Evolutionary conservation across 2,329 filamentous ascomycete species (phyloP).

Genomic region (Rhynchosporium secalis): DNA sequence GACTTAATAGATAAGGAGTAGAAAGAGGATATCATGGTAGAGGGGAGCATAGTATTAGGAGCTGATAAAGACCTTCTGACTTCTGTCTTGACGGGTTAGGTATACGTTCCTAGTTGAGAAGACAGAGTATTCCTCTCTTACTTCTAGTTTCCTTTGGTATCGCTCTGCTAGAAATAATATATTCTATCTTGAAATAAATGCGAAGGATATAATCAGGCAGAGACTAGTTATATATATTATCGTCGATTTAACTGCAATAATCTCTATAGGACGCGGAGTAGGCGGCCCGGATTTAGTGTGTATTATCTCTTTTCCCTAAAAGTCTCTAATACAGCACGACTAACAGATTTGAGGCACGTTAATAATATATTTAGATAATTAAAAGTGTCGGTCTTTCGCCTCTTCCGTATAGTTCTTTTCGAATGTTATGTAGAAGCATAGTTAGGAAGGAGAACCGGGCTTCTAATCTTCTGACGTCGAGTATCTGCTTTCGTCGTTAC

Average conservation of each 20-base stretch:
- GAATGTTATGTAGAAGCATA: no score
- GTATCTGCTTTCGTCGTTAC: no score
- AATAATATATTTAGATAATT: no score
- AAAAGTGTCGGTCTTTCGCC: no score
- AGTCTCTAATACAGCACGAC: no score
- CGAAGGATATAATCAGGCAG: background rate
- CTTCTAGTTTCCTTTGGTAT: background rate
- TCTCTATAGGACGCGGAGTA: background rate
- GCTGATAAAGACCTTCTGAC: background rate
- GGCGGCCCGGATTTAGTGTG: no score
- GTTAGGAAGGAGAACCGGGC: no score
- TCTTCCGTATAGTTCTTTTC: no score
- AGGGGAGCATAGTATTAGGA: background rate
- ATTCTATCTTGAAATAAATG: conserved; percentile 9
- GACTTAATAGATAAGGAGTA: conserved; percentile 5
- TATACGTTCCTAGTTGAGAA: background rate
- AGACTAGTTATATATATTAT: background rate
- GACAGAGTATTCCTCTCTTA: conserved; percentile 7
- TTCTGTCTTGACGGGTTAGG: background rate
- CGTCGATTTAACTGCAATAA: background rate
- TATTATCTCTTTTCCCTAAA: no score
- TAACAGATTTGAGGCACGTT: no score
- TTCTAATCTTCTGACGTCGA: no score
- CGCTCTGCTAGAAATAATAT: conserved; percentile 10
- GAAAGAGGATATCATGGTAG: background rate